Percentiles rank a stretch among this genome's conserved stretches.
Conservation (phyloP, 768 basidiomycete species). For the Hygrophorus pudorinus region DNA sequence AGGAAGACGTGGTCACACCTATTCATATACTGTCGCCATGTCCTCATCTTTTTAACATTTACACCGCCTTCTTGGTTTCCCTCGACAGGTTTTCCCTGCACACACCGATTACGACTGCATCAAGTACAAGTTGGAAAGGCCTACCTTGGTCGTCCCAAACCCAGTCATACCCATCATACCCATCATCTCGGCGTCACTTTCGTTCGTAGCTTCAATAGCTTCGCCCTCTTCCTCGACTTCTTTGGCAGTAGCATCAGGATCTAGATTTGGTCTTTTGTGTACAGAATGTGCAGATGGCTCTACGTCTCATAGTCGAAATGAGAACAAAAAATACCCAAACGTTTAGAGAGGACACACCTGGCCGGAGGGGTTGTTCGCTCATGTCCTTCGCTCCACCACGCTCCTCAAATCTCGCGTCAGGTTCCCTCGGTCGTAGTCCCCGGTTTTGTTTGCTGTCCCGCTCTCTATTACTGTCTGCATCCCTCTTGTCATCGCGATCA, state of each 20-base stretch:
- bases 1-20: conserved; percentile 26
- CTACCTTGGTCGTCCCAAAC: conserved; percentile 85
- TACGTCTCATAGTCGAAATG: conserved; percentile 7
- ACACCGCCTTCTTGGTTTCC: conserved; percentile 73
- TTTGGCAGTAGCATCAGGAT: conserved; percentile 30
- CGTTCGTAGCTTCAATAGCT: conserved; percentile 43
- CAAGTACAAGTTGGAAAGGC: conserved; percentile 8
- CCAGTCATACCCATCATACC: conserved; percentile 82
- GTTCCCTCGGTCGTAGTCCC: neutral
- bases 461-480: conserved; percentile 23
- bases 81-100: conserved; percentile 65
- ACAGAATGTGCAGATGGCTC: conserved; percentile 11
- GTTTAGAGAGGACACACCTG: neutral
- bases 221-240: conserved; percentile 34
- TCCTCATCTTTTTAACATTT: conserved; percentile 71
- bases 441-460: conserved; percentile 2
- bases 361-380: conserved; percentile 9
- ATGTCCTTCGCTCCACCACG: neutral
- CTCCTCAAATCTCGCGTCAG: neutral
- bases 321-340: neutral
- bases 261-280: conserved; percentile 22
- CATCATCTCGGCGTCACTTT: conserved; percentile 77
- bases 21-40: conserved; percentile 99
- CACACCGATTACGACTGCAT: neutral
- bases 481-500: conserved; percentile 27